These are phyloP conservation scores for Trichoderma parareesei DNA, from an alignment of 495 filamentous ascomycete species.

Conservation along the genomic window DNA sequence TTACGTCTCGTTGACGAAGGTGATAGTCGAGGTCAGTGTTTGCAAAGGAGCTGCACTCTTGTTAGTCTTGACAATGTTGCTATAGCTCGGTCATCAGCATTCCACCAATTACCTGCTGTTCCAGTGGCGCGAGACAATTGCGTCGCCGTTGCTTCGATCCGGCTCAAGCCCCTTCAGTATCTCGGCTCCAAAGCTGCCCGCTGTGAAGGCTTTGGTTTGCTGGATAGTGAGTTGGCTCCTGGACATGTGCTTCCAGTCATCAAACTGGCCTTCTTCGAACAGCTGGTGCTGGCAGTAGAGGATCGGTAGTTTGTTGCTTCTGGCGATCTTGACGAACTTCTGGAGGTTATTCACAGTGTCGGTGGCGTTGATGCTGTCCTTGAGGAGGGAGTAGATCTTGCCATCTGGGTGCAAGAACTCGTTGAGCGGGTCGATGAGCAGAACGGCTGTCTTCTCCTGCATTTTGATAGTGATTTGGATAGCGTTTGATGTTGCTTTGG, in stretches of 20 bases:
- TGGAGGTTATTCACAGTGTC: conserved; percentile 20
- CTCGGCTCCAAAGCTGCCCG: conserved; percentile 21
- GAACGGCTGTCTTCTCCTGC: not conserved
- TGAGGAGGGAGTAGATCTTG: conserved; percentile 16
- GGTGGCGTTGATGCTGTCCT: conserved; percentile 15
- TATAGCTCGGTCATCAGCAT: not conserved
- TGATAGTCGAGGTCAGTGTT: conserved; percentile 25
- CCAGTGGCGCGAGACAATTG: conserved; percentile 24
- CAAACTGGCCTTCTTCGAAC: conserved; percentile 14
- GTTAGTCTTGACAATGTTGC: not conserved
- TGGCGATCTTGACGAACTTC: conserved; percentile 17
- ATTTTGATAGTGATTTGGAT: not conserved
- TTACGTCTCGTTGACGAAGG: conserved; percentile 19
- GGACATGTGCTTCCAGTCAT: conserved; percentile 19
- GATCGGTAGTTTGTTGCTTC: conserved; percentile 19
- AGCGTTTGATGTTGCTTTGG: not conserved
- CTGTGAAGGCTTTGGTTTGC: conserved; percentile 17
- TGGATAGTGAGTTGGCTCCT: conserved; percentile 16
- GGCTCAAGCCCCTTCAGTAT: conserved; percentile 23
- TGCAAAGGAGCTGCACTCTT: conserved; percentile 18
- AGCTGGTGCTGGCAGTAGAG: conserved; percentile 25
- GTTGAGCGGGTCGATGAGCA: not conserved
- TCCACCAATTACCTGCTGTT: conserved; percentile 15
- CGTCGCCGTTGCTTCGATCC: conserved; percentile 20
- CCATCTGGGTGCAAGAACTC: conserved; percentile 12